A percentile compares a stretch with the other conserved stretches of the same genome.
Evolutionary conservation across 495 filamentous ascomycete species (phyloP).

Genomic region (Echria macrotheca): DNA sequence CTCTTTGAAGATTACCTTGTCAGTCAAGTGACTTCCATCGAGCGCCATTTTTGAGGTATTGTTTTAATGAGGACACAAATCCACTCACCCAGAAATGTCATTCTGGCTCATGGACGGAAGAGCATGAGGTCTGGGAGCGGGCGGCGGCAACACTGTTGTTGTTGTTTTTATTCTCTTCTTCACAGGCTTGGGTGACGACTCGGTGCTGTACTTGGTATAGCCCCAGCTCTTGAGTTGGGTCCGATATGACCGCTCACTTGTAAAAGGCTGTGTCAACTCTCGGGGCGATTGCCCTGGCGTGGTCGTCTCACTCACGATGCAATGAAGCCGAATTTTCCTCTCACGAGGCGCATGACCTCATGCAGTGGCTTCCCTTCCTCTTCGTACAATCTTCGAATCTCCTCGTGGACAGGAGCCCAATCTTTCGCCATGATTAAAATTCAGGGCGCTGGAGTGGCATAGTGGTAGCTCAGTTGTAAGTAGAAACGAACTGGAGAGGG

Average conservation of each 20-base stretch:
- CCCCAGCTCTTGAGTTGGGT: neutral
- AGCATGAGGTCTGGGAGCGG: too few species aligned
- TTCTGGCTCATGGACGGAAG: too few species aligned
- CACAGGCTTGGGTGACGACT: neutral
- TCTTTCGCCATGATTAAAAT: neutral
- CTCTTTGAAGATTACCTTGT: too few species aligned
- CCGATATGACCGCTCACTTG: constrained; percentile 1
- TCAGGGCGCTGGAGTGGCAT: neutral
- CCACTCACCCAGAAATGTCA: too few species aligned
- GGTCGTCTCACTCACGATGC: neutral
- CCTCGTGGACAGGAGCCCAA: neutral
- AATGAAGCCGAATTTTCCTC: constrained; percentile 1
- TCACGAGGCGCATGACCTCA: constrained; percentile 1
- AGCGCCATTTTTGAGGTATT: too few species aligned
- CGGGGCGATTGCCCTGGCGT: neutral
- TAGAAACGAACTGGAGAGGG: neutral
- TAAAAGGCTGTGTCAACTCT: neutral
- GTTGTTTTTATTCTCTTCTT: too few species aligned
- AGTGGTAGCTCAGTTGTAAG: neutral
- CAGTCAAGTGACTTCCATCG: too few species aligned
- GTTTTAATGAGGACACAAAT: too few species aligned
- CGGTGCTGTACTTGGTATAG: constrained; percentile 1
- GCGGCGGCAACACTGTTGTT: too few species aligned
- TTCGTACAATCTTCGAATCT: neutral
- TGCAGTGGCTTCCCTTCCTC: neutral